phyloP scores from a whole-genome alignment of 2,329 filamentous ascomycete species.

The Penicillium sp. region DNA sequence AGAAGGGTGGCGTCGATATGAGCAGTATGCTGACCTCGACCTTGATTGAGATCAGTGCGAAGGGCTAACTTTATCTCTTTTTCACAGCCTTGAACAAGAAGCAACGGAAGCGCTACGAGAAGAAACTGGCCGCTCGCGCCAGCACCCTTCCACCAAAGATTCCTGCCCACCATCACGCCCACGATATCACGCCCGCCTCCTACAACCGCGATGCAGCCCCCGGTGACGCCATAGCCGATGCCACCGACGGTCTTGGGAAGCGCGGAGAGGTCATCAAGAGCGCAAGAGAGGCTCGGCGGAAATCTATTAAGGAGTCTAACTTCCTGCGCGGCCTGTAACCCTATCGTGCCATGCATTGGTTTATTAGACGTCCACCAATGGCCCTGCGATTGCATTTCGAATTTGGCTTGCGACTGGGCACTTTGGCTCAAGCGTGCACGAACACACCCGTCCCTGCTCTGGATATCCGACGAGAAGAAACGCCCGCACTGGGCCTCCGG shows the following conservation, averaged over 20 bases:
- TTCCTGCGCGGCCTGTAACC: conserved; percentile 48
- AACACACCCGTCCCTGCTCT: no score
- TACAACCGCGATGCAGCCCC: conserved; percentile 30
- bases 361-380: conserved; percentile 1
- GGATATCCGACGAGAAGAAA: conserved; percentile 12
- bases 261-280: conserved; percentile 45
- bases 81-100: conserved; percentile 47
- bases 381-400: no score
- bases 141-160: conserved; percentile 40
- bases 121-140: conserved; percentile 45
- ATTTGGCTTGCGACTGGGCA: no score
- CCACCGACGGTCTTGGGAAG: conserved; percentile 37
- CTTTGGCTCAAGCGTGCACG: no score
- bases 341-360: conserved; percentile 1
- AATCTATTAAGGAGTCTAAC: conserved; percentile 48
- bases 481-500: conserved; percentile 8
- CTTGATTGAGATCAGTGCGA: background rate
- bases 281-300: conserved; percentile 45
- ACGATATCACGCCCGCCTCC: conserved; percentile 43
- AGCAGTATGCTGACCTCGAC: conserved; percentile 34
- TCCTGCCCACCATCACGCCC: conserved; percentile 47
- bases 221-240: conserved; percentile 31
- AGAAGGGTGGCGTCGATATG: conserved; percentile 39
- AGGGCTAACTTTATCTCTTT: conserved; percentile 16
- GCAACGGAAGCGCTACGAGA: conserved; percentile 47